A percentile compares a stretch with the other conserved stretches of the same genome.
phyloP scores from a whole-genome alignment of 2,329 filamentous ascomycete species.

The Botrytis tulipae region DNA sequence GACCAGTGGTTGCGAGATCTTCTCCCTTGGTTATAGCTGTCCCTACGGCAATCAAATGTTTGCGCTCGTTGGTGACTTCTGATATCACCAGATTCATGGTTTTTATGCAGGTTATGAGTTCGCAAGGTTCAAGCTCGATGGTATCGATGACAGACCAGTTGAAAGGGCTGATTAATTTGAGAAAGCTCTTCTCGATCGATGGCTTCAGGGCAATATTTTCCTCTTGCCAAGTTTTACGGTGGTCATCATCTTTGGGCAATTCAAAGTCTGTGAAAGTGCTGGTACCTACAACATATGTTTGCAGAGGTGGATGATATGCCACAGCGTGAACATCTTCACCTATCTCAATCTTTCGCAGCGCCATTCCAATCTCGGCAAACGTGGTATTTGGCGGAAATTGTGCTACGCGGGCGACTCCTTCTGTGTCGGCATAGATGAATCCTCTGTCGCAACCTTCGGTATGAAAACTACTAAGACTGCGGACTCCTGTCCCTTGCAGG shows the following conservation, averaged over 20 bases:
- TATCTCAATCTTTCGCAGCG: conserved; percentile 68
- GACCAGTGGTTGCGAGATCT: conserved; percentile 80
- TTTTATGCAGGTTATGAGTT: conserved; percentile 78
- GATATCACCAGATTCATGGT: conserved; percentile 85
- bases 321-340: conserved; percentile 69
- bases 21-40: conserved; percentile 86
- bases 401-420: conserved; percentile 71
- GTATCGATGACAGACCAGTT: conserved; percentile 79
- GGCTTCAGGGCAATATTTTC: conserved; percentile 66
- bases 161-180: conserved; percentile 76
- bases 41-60: conserved; percentile 78
- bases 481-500: conserved; percentile 65
- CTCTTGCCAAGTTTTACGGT: conserved; percentile 72
- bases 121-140: conserved; percentile 68
- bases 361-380: conserved; percentile 73
- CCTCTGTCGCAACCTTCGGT: conserved; percentile 75
- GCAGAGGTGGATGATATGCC: conserved; percentile 72
- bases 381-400: conserved; percentile 66
- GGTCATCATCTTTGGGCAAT: conserved; percentile 82
- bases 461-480: conserved; percentile 73
- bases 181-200: conserved; percentile 64
- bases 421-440: conserved; percentile 75
- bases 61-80: conserved; percentile 83
- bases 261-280: conserved; percentile 69
- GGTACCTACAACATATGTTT: conserved; percentile 75